phyloP scores from a whole-genome alignment of 2,329 filamentous ascomycete genomes.

The Xylariaceae sp. region DNA sequence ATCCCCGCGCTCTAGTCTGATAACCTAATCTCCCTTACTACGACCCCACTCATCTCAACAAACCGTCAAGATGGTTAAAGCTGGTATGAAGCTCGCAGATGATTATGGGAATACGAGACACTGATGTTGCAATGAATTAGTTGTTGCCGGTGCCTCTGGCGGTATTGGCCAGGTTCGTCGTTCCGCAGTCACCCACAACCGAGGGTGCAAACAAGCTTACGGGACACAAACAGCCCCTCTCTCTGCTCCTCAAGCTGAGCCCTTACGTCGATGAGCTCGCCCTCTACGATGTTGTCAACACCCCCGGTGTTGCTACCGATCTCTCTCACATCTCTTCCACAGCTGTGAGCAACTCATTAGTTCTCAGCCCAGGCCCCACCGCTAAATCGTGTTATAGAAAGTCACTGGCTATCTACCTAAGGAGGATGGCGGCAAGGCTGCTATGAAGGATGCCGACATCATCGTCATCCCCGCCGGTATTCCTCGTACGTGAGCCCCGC shows the following conservation, averaged over 20 bases:
- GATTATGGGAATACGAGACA: neutral
- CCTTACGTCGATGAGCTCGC: conserved; percentile 87
- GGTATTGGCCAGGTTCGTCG: conserved; percentile 89
- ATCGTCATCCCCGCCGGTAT: conserved; percentile 97
- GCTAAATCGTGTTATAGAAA: conserved; percentile 55
- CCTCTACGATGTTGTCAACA: conserved; percentile 99
- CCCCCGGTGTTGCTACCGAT: conserved; percentile 90
- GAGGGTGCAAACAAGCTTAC: conserved; percentile 13
- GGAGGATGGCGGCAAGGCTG: conserved; percentile 79
- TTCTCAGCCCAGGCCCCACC: neutral
- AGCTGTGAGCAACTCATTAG: conserved; percentile 52
- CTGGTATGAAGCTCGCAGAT: conserved; percentile 41
- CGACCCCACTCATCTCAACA: conserved; percentile 23
- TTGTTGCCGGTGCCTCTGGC: conserved; percentile 92
- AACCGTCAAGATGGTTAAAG: conserved; percentile 53
- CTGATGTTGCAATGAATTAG: conserved; percentile 33
- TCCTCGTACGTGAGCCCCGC: conserved; percentile 66
- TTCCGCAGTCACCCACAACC: neutral
- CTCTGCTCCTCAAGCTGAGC: conserved; percentile 88
- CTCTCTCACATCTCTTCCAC: conserved; percentile 94
- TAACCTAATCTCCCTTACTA: conserved; percentile 1
- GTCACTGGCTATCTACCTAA: conserved; percentile 83
- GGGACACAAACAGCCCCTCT: conserved; percentile 66
- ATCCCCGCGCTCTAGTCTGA: conserved; percentile 10
- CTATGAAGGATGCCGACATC: conserved; percentile 89